Evolutionary conservation across 1,139 yeast genomes (phyloP).

Genomic region (Suhomyces kunorum): DNA sequence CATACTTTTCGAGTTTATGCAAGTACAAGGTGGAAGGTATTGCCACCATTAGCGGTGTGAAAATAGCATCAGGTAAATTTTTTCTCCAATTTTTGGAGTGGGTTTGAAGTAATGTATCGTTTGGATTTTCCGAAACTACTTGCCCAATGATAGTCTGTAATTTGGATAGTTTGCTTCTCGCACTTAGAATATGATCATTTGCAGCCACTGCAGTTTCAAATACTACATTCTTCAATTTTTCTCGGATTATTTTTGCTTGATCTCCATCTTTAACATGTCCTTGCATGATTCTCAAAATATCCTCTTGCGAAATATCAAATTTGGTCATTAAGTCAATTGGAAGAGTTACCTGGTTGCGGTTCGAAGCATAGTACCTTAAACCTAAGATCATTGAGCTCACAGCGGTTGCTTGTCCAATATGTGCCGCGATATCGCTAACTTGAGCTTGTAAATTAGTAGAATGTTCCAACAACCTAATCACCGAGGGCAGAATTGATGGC

Average conservation of each 20-base stretch:
- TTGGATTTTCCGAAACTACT: constrained; percentile 25
- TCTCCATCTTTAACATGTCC: constrained; percentile 38
- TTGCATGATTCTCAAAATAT: constrained; percentile 51
- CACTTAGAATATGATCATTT: constrained; percentile 76
- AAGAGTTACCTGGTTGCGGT: constrained; percentile 53
- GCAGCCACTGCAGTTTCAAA: constrained; percentile 75
- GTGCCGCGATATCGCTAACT: constrained; percentile 69
- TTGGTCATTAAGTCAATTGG: constrained; percentile 65
- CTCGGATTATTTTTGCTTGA: constrained; percentile 30
- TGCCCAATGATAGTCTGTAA: constrained; percentile 36
- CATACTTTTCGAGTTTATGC: constrained; percentile 57
- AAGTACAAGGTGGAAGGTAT: constrained; percentile 68
- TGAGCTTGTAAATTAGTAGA: constrained; percentile 44
- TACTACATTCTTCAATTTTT: constrained; percentile 56
- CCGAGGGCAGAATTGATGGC: constrained; percentile 59
- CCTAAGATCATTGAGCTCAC: constrained; percentile 69
- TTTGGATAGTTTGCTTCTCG: constrained; percentile 52
- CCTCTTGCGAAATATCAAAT: constrained; percentile 63
- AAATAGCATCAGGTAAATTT: constrained; percentile 63
- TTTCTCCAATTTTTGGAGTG: constrained; percentile 44
- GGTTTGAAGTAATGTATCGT: constrained; percentile 33
- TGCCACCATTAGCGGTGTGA: constrained; percentile 66
- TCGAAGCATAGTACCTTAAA: constrained; percentile 55
- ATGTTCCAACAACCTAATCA: constrained; percentile 50
- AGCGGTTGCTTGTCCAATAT: constrained; percentile 80